Conservation (phyloP, 345 rosid species). For the Acer saccharum region DNA sequence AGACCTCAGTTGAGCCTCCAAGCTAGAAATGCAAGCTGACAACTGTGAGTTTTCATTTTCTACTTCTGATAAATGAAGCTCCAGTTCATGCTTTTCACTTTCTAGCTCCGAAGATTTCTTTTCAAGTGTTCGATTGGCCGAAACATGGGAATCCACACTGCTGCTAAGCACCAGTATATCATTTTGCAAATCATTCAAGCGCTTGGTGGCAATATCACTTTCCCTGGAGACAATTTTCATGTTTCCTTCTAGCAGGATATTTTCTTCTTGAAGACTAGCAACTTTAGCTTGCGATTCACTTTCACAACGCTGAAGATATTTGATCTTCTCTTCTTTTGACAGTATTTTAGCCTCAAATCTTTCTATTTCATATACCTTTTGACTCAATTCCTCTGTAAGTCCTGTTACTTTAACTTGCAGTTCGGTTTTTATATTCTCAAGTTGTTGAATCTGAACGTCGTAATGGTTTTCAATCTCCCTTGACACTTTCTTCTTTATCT, state of each 20-base stretch:
- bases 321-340: conserved; percentile 45
- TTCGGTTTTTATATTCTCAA: conserved; percentile 35
- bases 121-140: conserved; percentile 41
- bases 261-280: conserved; percentile 38
- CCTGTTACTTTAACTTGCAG: conserved; percentile 37
- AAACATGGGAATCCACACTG: conserved; percentile 40
- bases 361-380: conserved; percentile 24
- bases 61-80: conserved; percentile 31
- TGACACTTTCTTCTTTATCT: conserved; percentile 30
- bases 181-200: conserved; percentile 46
- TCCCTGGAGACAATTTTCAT: conserved; percentile 32
- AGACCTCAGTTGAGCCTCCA: conserved; percentile 40
- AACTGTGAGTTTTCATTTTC: conserved; percentile 39
- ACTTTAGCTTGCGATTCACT: conserved; percentile 36
- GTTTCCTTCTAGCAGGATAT: conserved; percentile 36
- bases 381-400: conserved; percentile 25
- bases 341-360: conserved; percentile 36
- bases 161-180: conserved; percentile 35
- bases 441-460: conserved; percentile 28
- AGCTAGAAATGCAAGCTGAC: conserved; percentile 20
- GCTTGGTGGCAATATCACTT: conserved; percentile 40
- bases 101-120: conserved; percentile 42
- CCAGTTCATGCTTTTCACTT: conserved; percentile 30
- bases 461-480: conserved; percentile 33
- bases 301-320: conserved; percentile 25